Evolutionary conservation across 179 eudicot species (phyloP), one percentile per base, ranked within the genome.

Genomic region (Monotropa hypopitys): DNA sequence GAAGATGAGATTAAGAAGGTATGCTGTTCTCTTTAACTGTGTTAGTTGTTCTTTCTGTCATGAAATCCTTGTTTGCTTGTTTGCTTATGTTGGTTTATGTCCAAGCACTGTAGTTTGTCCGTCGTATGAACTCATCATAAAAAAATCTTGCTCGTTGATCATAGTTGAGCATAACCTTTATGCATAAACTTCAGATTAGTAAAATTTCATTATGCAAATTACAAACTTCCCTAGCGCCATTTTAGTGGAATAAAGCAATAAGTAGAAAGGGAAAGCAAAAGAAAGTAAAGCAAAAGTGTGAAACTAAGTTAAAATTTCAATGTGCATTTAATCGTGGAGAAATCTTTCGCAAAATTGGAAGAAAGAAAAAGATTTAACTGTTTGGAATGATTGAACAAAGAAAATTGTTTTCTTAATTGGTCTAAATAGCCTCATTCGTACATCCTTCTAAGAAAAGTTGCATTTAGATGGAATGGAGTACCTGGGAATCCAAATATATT

Each of bases 1-100:
- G 92, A 93, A 80, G 85, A 81, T 79, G 94, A 87, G 73, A 80
- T 93, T 74, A 86, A 86, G 81, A 97, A 90, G 98, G 99, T 93
- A 88, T 50, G 70, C 53, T 6, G 38, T 35, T 70, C 1, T 26
- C 11, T 23, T 35, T 20, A 23, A 0, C 47, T 23, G 28, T 35
- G 12, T 18, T 33, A 3, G 11, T 73, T 32, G 46, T 40, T 18
- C 20, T 73, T 30, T 21, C 43, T 71, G 57, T 30, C 57, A 20
- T 63, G 32, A 76, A 45, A 30, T 46, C 45, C 30, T 76, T 63
- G 28, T 3, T 59, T 47, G 32, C 15, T 32, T 50, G 59, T 49
- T 76, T 20, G 45, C 43, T 76, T 30, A 5, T 15, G 5, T 6
- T 65, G 62, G 15, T 43, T 54, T 38, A 43, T 28, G 40, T 35